These are phyloP conservation scores for Copromyces sp. DNA, from an alignment of 495 filamentous ascomycete species.

Conservation along the genomic window DNA sequence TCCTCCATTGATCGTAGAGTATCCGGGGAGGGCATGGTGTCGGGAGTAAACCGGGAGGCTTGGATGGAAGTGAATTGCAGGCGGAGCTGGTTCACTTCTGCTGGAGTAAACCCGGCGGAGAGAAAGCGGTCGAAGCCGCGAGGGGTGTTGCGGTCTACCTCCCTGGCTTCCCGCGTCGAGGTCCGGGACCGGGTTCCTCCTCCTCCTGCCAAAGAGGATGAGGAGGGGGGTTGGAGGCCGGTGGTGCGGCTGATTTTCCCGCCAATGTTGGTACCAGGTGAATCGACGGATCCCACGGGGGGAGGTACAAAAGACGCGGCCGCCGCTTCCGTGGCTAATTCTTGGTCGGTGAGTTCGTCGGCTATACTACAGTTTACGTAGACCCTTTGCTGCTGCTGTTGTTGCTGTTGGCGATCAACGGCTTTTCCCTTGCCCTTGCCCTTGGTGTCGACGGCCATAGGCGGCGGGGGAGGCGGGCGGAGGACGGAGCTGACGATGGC, in stretches of 20 bases:
- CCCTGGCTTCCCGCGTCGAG: conserved; percentile 18
- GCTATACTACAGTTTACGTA: conserved; percentile 89
- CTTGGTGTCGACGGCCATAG: conserved; percentile 26
- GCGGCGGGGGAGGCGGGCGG: conserved; percentile 46
- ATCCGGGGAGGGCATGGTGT: conserved; percentile 64
- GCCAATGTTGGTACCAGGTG: neutral
- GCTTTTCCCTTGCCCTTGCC: conserved; percentile 20
- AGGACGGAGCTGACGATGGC: conserved; percentile 55
- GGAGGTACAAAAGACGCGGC: conserved; percentile 31
- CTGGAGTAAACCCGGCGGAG: conserved; percentile 62
- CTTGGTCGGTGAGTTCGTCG: conserved; percentile 54
- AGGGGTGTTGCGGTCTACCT: conserved; percentile 40
- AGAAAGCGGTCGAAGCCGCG: conserved; percentile 86
- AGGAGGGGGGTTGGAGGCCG: conserved; percentile 3
- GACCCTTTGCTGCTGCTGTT: conserved; percentile 27
- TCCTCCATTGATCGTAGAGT: conserved; percentile 63
- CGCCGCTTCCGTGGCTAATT: conserved; percentile 59
- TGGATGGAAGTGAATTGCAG: conserved; percentile 78
- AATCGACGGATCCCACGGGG: conserved; percentile 2
- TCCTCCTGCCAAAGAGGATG: neutral
- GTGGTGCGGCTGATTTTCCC: neutral
- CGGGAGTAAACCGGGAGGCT: conserved; percentile 64
- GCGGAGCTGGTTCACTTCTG: conserved; percentile 72
- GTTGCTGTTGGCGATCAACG: conserved; percentile 10
- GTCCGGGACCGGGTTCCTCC: neutral